These are phyloP conservation scores for Ceratocystis destructans DNA, from an alignment of 2,329 filamentous ascomycete species.

Conservation along the genomic window DNA sequence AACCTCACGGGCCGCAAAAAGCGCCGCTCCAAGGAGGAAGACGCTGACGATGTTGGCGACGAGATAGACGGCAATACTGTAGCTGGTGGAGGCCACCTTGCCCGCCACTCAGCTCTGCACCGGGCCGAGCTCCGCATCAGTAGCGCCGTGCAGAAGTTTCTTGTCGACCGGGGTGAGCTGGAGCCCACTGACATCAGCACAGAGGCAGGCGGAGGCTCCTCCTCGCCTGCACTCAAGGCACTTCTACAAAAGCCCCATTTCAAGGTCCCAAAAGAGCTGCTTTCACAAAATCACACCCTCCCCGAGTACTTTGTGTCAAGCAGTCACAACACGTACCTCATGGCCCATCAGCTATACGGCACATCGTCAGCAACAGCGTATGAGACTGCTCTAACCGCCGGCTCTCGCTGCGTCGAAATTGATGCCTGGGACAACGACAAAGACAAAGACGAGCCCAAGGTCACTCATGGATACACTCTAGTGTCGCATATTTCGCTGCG, in stretches of 20 bases:
- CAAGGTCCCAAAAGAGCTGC: constrained; percentile 39
- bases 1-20: constrained; percentile 13
- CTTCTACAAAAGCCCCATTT: constrained; percentile 46
- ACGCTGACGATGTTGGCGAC: constrained; percentile 41
- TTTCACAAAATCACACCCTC: constrained; percentile 45
- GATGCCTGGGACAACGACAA: constrained; percentile 57
- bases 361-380: constrained; percentile 49
- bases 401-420: constrained; percentile 58
- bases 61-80: constrained; percentile 37
- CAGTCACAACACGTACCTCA: constrained; percentile 59
- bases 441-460: constrained; percentile 49
- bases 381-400: constrained; percentile 45
- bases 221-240: constrained; percentile 33
- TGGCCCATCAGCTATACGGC: constrained; percentile 56
- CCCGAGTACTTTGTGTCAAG: constrained; percentile 61
- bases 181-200: constrained; percentile 35
- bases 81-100: constrained; percentile 46
- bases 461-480: constrained; percentile 56
- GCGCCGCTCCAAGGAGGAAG: constrained; percentile 23
- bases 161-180: constrained; percentile 40
- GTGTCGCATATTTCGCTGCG: constrained; percentile 54
- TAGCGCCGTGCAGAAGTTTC: constrained; percentile 41
- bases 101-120: constrained; percentile 33
- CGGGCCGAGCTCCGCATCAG: constrained; percentile 46
- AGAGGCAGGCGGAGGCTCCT: constrained; percentile 33